phyloP scores from a whole-genome alignment of 2,329 filamentous ascomycete genomes.

The Fusarium globosum region DNA sequence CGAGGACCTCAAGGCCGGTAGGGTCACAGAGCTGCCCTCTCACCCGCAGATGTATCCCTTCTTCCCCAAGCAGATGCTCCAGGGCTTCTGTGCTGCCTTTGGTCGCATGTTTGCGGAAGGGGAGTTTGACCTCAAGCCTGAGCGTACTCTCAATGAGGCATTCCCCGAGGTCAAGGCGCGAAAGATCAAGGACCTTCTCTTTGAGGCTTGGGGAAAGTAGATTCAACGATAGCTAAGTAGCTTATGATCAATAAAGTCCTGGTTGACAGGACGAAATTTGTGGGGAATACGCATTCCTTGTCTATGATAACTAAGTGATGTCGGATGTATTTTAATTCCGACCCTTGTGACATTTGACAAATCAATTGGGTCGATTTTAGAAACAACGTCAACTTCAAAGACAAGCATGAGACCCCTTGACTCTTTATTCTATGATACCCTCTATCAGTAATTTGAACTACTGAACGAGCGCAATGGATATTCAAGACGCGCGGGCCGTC shows the following conservation, averaged over 20 bases:
- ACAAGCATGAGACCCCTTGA: background rate
- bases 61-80: background rate
- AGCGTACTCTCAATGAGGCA: background rate
- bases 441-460: fast-evolving
- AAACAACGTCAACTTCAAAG: fast-evolving
- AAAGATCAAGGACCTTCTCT: background rate
- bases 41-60: background rate
- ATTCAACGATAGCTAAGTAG: background rate
- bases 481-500: fast-evolving
- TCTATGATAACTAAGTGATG: background rate
- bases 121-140: background rate
- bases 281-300: background rate
- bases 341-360: background rate
- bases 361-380: background rate
- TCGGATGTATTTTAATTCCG: background rate
- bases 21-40: background rate
- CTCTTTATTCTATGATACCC: fast-evolving
- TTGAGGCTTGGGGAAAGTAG: background rate
- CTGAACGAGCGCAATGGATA: background rate
- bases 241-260: too few relatives aligned
- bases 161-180: background rate
- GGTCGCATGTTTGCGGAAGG: background rate
- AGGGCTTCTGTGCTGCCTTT: background rate
- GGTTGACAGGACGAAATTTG: background rate
- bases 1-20: background rate